phyloP scores from a whole-genome alignment of 768 basidiomycete genomes.

The Leccinum subgranulosum region DNA sequence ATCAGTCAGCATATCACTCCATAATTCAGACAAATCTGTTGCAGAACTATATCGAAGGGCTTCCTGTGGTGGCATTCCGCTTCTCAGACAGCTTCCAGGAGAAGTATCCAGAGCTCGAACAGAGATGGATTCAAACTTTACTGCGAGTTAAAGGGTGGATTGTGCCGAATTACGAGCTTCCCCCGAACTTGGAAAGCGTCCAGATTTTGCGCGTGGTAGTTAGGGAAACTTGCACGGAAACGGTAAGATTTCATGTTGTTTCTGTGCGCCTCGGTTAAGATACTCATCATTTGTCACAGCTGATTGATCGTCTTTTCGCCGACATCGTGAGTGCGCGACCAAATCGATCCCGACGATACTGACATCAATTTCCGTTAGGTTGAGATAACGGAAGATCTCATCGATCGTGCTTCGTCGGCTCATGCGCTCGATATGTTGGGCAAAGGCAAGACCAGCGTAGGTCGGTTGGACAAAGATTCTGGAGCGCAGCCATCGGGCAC shows the following conservation, averaged over 20 bases:
- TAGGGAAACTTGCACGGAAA: slow-evolving; percentile 51
- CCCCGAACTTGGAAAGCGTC: slow-evolving; percentile 46
- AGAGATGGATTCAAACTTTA: slow-evolving; percentile 53
- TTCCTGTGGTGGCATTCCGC: slow-evolving; percentile 52
- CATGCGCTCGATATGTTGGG: slow-evolving; percentile 52
- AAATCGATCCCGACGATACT: background rate
- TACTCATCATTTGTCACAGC: slow-evolving; percentile 35
- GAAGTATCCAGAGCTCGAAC: slow-evolving; percentile 54
- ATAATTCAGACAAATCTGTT: background rate
- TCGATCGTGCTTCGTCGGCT: slow-evolving; percentile 40
- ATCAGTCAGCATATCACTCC: slow-evolving; percentile 2
- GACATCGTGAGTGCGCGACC: slow-evolving; percentile 56
- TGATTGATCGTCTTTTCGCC: slow-evolving; percentile 59
- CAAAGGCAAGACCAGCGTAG: slow-evolving; percentile 27
- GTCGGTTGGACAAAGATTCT: slow-evolving; percentile 49
- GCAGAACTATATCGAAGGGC: slow-evolving; percentile 45
- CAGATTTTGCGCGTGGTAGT: slow-evolving; percentile 66
- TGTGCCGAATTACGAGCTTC: slow-evolving; percentile 59
- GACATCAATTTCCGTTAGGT: slow-evolving; percentile 37
- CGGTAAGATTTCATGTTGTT: slow-evolving; percentile 34
- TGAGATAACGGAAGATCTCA: slow-evolving; percentile 60
- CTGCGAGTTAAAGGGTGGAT: slow-evolving; percentile 52
- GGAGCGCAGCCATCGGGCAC: slow-evolving; percentile 54
- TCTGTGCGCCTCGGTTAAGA: slow-evolving; percentile 20
- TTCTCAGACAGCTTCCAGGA: slow-evolving; percentile 53